A percentile compares a stretch with the other conserved stretches of the same genome.
Evolutionary conservation across 2,329 filamentous ascomycete genomes (phyloP).

Genomic region (Pseudocercospora pini-densiflorae): DNA sequence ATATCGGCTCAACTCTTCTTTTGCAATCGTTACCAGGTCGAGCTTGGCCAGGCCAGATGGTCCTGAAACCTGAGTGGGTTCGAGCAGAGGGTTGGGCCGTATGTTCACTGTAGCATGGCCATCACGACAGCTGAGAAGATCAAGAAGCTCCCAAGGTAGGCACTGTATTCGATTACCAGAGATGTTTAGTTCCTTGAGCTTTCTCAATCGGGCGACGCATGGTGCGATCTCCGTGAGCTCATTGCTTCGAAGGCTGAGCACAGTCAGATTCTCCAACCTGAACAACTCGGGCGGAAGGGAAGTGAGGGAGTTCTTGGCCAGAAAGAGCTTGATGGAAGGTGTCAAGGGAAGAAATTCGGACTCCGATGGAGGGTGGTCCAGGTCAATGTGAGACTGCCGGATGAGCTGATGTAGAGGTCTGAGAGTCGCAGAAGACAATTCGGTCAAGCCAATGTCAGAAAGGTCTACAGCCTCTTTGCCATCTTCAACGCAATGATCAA

Average conservation of each 20-base stretch:
- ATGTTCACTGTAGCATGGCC: conserved; percentile 60
- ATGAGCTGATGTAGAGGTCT: conserved; percentile 55
- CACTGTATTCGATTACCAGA: conserved; percentile 65
- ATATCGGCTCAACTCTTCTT: conserved; percentile 21
- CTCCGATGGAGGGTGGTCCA: conserved; percentile 48
- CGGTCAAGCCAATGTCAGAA: conserved; percentile 57
- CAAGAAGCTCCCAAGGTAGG: conserved; percentile 67
- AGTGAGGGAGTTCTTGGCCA: conserved; percentile 63
- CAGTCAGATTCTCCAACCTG: conserved; percentile 63
- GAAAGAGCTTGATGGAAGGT: conserved; percentile 64
- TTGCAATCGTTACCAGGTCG: neutral
- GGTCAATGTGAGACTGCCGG: conserved; percentile 33
- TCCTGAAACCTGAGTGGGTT: conserved; percentile 27
- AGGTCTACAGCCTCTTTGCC: conserved; percentile 66
- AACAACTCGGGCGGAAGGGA: conserved; percentile 65
- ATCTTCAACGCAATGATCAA: conserved; percentile 50
- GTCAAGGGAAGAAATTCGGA: conserved; percentile 65
- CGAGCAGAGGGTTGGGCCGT: conserved; percentile 65
- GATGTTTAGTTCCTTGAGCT: conserved; percentile 67
- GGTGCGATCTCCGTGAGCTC: conserved; percentile 64
- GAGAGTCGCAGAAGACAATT: conserved; percentile 62
- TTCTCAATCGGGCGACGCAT: conserved; percentile 61
- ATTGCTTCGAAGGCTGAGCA: conserved; percentile 70
- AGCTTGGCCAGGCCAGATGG: conserved; percentile 14
- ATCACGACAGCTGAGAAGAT: conserved; percentile 53